phyloP scores from a whole-genome alignment of 495 filamentous ascomycete species.

The Neurospora tetrasperma region DNA sequence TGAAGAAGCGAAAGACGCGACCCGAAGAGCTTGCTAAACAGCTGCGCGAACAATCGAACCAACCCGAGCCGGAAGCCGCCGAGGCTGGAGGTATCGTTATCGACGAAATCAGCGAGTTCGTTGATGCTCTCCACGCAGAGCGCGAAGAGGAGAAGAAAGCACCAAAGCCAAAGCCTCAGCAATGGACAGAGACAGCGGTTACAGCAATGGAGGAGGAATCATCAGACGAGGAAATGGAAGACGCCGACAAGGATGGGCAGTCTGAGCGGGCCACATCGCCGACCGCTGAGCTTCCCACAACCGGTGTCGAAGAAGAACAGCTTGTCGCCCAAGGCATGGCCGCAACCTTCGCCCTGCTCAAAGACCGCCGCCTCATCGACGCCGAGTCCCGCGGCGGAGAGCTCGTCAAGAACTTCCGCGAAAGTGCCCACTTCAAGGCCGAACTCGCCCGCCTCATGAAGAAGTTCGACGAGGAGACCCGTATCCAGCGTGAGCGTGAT shows the following conservation, averaged over 20 bases:
- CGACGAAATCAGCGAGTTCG: slow-evolving; percentile 91
- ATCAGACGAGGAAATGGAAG: slow-evolving; percentile 42
- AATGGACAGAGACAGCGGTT: slow-evolving; percentile 22
- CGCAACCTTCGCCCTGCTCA: slow-evolving; percentile 69
- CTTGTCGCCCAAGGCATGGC: slow-evolving; percentile 69
- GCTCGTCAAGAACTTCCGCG: slow-evolving; percentile 57
- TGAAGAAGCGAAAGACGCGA: slow-evolving; percentile 75
- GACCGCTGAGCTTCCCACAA: slow-evolving; percentile 37
- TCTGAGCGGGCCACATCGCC: slow-evolving; percentile 23
- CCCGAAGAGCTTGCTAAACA: slow-evolving; percentile 81
- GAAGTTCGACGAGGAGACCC: slow-evolving; percentile 66
- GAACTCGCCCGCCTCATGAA: slow-evolving; percentile 65
- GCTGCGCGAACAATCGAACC: slow-evolving; percentile 60
- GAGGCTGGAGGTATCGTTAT: slow-evolving; percentile 68
- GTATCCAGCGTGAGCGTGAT: slow-evolving; percentile 78
- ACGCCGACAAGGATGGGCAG: slow-evolving; percentile 54
- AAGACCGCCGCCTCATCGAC: slow-evolving; percentile 70
- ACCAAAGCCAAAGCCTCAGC: slow-evolving; percentile 34
- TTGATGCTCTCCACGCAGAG: slow-evolving; percentile 62
- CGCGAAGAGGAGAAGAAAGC: slow-evolving; percentile 55
- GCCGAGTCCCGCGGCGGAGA: slow-evolving; percentile 45
- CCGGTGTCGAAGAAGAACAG: slow-evolving; percentile 77
- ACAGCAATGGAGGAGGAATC: slow-evolving; percentile 43
- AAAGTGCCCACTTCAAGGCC: slow-evolving; percentile 68
- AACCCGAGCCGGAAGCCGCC: slow-evolving; percentile 33